Base-by-base conservation (phyloP, 345 rosid species). In the Hibiscus trionum region DNA sequence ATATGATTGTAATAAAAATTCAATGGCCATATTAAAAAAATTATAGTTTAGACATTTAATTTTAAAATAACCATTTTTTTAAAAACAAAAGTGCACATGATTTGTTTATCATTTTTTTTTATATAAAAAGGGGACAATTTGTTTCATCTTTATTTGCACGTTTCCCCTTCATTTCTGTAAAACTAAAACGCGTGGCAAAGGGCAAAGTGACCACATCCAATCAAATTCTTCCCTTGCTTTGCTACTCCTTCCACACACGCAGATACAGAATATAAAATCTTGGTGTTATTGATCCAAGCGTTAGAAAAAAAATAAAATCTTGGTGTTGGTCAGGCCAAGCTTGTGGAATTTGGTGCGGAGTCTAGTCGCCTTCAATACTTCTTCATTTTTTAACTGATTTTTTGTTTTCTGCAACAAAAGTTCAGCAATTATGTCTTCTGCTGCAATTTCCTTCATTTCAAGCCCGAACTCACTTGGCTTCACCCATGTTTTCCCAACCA, bases 371-470 rank as follows among this genome's bases (percentile, higher is more conserved):
- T 55, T 53, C 61, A 35, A 33, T 14, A 44, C 17, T 66, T 66
- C 35, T 61, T 59, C 27, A 26, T 59, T 59, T 7, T 19, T 16
- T 21, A 21, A 7, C 9, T 33, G 46, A 31, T 7, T 7, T 33
- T 35, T 21, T 70, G 70, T 53, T 76, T 52, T 31, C 72, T 17
- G 47, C 31, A 31, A 17, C 49, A 7, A 5, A 16, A 35, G 5
- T 9, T 9, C 17, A 10, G 49, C 50, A 50, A n/a, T 19, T 10
- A 91, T 88, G 93, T 81, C 85, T 72, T 74, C 82, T 15, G 72
- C 90, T 1, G 75, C 87, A 11, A 46, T 77, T 50, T 53, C 88
- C 16, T 78, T 78, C 75, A 50, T 77, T n/a, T 66, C 85, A 11
- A 73, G 75, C 53, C 66, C 88, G 29, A 69, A 77, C 53, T 33